Conservation (phyloP, 768 basidiomycete species). For the Pisolithus marmoratus region DNA sequence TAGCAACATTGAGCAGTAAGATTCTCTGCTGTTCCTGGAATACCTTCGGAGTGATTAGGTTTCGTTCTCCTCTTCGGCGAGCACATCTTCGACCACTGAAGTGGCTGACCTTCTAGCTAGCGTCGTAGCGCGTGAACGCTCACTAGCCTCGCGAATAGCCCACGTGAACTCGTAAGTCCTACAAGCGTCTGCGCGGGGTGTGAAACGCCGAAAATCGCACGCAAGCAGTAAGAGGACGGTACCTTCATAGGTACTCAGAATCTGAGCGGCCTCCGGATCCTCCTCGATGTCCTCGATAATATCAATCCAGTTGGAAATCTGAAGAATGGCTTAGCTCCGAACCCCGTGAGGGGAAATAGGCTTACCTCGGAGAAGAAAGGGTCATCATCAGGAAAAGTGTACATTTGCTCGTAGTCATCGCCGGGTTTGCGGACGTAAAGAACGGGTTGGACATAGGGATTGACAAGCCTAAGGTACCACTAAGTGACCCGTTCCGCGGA, state of each 20-base stretch:
- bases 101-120: slow-evolving; percentile 30
- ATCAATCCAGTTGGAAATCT: slow-evolving; percentile 82
- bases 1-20: no score
- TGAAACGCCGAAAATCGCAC: neutral
- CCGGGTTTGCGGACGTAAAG: slow-evolving; percentile 84
- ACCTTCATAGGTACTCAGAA: slow-evolving; percentile 85
- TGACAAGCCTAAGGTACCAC: slow-evolving; percentile 55
- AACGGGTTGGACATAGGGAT: slow-evolving; percentile 90
- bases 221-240: neutral
- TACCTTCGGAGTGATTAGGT: neutral
- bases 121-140: slow-evolving; percentile 51
- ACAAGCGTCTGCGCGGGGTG: slow-evolving; percentile 57
- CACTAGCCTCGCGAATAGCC: slow-evolving; percentile 82
- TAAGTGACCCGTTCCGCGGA: slow-evolving; percentile 6
- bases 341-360: neutral
- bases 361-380: slow-evolving; percentile 87
- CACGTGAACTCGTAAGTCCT: slow-evolving; percentile 89
- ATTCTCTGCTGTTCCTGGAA: no score
- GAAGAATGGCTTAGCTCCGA: neutral
- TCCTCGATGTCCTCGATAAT: slow-evolving; percentile 86
- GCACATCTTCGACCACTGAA: slow-evolving; percentile 19
- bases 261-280: slow-evolving; percentile 72
- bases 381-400: slow-evolving; percentile 76
- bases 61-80: slow-evolving; percentile 17
- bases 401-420: slow-evolving; percentile 66